Base-by-base conservation (phyloP, 371 early-diverging fungal genomes). In the Mortierella sp. region DNA sequence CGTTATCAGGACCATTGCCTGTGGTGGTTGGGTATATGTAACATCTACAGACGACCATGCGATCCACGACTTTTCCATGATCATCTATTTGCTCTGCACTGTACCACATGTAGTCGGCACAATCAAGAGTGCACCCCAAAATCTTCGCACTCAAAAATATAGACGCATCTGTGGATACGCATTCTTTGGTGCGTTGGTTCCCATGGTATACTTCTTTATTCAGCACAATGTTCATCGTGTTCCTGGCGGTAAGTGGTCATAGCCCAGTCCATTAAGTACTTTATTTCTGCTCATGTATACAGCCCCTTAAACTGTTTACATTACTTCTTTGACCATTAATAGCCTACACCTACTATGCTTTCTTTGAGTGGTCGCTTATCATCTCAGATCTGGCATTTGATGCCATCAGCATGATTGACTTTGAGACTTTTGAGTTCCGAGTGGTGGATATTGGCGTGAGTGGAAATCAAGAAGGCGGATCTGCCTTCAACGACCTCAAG, bases 291-390 rank as follows among this genome's bases (percentile, higher is more conserved):
- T 18, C 18, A 45, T 45, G 12, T 45, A 12, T 55, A 4, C 28
- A 55, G 12, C 16, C 14, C 28, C 14, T 24, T 28, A 12, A 55
- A 30, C 28, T 28, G 28, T 30, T 55, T 8, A 2, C 11, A 12
- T 26, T 5, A 12, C 24, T 55, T 28, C 52, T 64, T 43, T n/a
- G 52, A 9, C 52, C 24, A 10, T 18, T 1, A 26, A 22, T 64
- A 74, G 95, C 94, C 14, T 94, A 95, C 72, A 93, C 93, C 8
- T 89, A 87, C 24, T 95, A 95, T 74, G 93, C 94, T 47, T 91
- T 93, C 85, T 94, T 93, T 75, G 95, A 95, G 73, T 95, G 94
- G 95, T 88, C 92, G 11, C 83, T 95, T 32, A 94, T 95, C 62
- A 49, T 93, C 12, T 92, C 93, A 62, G 95, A 95, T 73, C 90